These are phyloP conservation scores for Fusarium siculi DNA, from an alignment of 2,329 filamentous ascomycete genomes.

Conservation along the genomic window DNA sequence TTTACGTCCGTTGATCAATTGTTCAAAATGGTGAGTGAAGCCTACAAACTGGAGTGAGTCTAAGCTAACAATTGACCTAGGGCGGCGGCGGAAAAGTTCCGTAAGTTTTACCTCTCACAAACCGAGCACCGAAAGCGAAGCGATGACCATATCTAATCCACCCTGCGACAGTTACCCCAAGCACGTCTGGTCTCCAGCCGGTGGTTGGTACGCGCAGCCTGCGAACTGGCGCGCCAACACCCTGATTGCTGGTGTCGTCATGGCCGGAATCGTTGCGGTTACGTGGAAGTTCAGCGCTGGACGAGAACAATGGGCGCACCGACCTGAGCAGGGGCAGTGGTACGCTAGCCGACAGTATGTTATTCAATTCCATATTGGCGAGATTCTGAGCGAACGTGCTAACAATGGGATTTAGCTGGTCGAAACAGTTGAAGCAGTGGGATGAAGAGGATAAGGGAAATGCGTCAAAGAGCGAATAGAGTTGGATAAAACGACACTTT, in stretches of 20 bases:
- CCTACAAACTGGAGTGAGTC: neutral
- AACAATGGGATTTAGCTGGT: conserved; percentile 52
- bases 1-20: conserved; percentile 50
- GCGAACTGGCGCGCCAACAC: conserved; percentile 97
- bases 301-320: conserved; percentile 76
- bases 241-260: conserved; percentile 73
- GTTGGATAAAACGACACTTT: conserved; percentile 28
- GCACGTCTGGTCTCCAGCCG: conserved; percentile 98
- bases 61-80: conserved; percentile 60
- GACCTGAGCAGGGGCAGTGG: conserved; percentile 81
- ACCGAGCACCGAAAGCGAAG: conserved; percentile 23
- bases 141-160: conserved; percentile 25
- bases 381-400: conserved; percentile 23
- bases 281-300: conserved; percentile 79
- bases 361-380: neutral
- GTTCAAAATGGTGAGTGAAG: conserved; percentile 66
- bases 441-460: conserved; percentile 55
- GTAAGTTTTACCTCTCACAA: conserved; percentile 55
- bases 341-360: conserved; percentile 86
- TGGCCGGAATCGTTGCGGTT: conserved; percentile 74
- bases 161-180: conserved; percentile 80
- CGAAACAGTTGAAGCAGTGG: conserved; percentile 58
- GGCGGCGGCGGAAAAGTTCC: conserved; percentile 78
- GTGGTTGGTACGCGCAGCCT: conserved; percentile 97
- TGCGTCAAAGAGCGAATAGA: conserved; percentile 43